Conservation (phyloP, 176 grass and related monocot species). For the Carex kokanica region DNA sequence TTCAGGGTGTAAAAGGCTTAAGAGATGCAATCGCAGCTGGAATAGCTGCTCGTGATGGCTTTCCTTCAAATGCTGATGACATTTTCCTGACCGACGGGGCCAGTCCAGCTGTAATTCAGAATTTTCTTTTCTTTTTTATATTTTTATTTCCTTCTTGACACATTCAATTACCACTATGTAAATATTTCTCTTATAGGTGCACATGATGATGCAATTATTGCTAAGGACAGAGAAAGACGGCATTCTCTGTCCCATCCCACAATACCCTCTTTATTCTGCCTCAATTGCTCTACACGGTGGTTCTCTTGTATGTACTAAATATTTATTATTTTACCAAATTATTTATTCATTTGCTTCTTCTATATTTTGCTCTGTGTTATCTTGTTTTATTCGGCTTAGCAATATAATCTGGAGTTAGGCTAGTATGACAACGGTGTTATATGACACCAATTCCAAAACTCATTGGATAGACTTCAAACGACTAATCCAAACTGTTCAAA, state of each 20-base stretch:
- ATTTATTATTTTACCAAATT: background rate
- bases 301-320: constrained; percentile 78
- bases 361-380: background rate
- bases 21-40: constrained; percentile 87
- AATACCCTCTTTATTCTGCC: constrained; percentile 93
- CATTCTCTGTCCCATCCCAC: constrained; percentile 92
- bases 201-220: constrained; percentile 98
- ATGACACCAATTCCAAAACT: no score
- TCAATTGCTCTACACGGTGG: constrained; percentile 93
- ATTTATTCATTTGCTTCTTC: background rate
- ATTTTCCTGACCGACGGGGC: constrained; percentile 93
- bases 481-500: no score
- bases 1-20: constrained; percentile 88
- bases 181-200: constrained; percentile 58
- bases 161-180: constrained; percentile 23
- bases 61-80: constrained; percentile 72
- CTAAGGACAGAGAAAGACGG: constrained; percentile 93
- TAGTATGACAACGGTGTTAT: no score
- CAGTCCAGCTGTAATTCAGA: constrained; percentile 71
- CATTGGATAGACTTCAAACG: no score
- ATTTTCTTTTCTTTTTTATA: constrained; percentile 13
- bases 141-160: background rate
- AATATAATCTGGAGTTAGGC: constrained; percentile 10
- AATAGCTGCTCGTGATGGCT: constrained; percentile 83
- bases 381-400: background rate